Percentiles rank a stretch among this genome's conserved stretches.
These are phyloP conservation scores for Vitis vinifera DNA, from an alignment of 164 flowering plant genomes.

Conservation along the genomic window DNA sequence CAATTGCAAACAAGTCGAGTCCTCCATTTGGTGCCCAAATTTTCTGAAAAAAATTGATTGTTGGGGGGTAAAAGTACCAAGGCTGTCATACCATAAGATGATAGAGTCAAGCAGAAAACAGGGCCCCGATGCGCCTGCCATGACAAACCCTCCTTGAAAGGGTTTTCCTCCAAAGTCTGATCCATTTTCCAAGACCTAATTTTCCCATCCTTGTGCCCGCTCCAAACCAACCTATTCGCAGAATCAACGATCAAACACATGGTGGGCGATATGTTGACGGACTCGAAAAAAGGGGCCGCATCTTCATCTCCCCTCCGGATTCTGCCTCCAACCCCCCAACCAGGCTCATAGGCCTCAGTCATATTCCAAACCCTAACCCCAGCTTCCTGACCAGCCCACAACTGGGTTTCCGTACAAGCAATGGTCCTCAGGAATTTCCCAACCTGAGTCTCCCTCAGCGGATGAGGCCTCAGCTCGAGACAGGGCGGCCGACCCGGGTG, in stretches of 20 bases:
- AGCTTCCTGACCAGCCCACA: constrained; percentile 91
- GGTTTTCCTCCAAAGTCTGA: constrained; percentile 31
- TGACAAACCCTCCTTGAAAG: constrained; percentile 66
- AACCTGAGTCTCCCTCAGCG: constrained; percentile 79
- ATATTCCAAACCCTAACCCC: constrained; percentile 75
- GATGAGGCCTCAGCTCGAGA: constrained; percentile 90
- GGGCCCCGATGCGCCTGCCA: constrained; percentile 92
- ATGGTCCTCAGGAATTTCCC: constrained; percentile 73
- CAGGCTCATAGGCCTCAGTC: constrained; percentile 38
- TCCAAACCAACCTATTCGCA: constrained; percentile 77
- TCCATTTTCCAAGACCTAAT: constrained; percentile 94
- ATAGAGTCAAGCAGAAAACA: constrained; percentile 66
- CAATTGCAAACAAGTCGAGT: no score
- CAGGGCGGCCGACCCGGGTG: constrained; percentile 83
- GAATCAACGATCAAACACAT: constrained; percentile 61
- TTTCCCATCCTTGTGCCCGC: constrained; percentile 95
- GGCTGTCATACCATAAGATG: constrained; percentile 59
- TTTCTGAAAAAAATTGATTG: no score
- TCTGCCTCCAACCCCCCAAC: constrained; percentile 44
- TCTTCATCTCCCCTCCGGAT: constrained; percentile 74
- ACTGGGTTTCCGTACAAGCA: constrained; percentile 62
- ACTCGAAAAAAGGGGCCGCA: constrained; percentile 77
- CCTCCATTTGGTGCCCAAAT: no score
- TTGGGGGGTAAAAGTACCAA: no score
- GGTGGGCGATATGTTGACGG: constrained; percentile 54